phyloP scores from a whole-genome alignment of 345 rosid genomes.

The Brassica rapa region DNA sequence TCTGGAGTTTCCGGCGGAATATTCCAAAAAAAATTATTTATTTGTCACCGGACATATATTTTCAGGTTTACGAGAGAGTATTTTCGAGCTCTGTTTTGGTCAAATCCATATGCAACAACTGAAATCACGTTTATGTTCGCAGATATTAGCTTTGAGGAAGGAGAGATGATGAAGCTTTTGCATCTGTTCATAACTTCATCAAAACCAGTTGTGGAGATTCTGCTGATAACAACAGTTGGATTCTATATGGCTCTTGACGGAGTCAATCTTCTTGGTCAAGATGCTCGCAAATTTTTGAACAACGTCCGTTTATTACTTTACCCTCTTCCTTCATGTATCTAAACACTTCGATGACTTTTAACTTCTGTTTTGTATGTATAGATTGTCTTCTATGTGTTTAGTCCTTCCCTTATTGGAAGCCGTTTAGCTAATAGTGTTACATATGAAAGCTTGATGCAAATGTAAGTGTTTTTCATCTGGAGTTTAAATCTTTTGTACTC shows the following conservation, averaged over 20 bases:
- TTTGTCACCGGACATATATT: background rate
- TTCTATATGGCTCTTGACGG: constrained; percentile 54
- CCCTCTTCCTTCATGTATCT: background rate
- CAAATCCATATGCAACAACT: background rate
- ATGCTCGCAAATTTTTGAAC: constrained; percentile 58
- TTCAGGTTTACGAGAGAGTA: background rate
- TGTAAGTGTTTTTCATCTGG: constrained; percentile 42
- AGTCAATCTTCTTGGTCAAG: constrained; percentile 54
- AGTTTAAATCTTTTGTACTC: background rate
- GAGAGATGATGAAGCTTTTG: constrained; percentile 46
- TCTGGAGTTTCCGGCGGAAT: constrained; percentile 11
- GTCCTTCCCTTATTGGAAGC: constrained; percentile 61
- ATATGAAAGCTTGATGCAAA: constrained; percentile 49
- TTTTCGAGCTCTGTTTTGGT: background rate
- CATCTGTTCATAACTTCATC: constrained; percentile 57
- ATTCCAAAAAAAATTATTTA: background rate
- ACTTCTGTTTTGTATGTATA: constrained; percentile 5
- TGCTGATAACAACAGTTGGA: constrained; percentile 57
- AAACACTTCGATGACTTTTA: background rate
- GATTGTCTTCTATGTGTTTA: constrained; percentile 65
- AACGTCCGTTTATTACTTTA: constrained; percentile 36
- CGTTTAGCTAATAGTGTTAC: constrained; percentile 56
- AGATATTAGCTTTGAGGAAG: constrained; percentile 9
- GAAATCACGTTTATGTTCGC: background rate
- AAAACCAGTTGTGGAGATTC: constrained; percentile 57